Conservation (phyloP, 371 early-diverging fungal species). For the Rhizopus delemar region DNA sequence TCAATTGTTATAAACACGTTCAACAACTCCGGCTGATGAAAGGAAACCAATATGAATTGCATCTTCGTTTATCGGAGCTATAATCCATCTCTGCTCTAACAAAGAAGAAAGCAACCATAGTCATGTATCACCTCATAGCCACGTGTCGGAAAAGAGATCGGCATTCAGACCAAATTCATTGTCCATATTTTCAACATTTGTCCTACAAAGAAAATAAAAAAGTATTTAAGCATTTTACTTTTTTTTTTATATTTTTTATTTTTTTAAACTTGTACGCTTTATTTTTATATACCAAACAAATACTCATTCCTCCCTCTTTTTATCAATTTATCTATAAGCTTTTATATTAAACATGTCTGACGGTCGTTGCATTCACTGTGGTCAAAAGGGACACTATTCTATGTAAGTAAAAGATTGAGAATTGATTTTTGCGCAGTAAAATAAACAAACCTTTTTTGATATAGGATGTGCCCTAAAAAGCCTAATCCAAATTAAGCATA, state of each 20-base stretch:
- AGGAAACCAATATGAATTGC: too few species aligned
- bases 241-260: background rate
- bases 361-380: slow-evolving; percentile 55
- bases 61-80: too few species aligned
- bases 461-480: slow-evolving; percentile 48
- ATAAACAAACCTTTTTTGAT: background rate
- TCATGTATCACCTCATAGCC: background rate
- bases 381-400: slow-evolving; percentile 49
- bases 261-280: background rate
- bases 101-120: too few species aligned
- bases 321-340: background rate
- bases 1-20: too few species aligned
- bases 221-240: background rate
- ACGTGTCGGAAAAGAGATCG: background rate
- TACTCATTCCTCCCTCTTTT: background rate
- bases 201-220: background rate
- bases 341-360: slow-evolving; percentile 37
- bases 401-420: slow-evolving; percentile 31
- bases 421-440: too few species aligned
- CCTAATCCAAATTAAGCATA: slow-evolving; percentile 26
- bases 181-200: background rate
- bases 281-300: background rate
- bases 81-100: too few species aligned
- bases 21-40: too few species aligned
- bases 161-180: slow-evolving; percentile 3